Evolutionary conservation across 768 basidiomycete genomes (phyloP).

Genomic region (Boletus patriciae): DNA sequence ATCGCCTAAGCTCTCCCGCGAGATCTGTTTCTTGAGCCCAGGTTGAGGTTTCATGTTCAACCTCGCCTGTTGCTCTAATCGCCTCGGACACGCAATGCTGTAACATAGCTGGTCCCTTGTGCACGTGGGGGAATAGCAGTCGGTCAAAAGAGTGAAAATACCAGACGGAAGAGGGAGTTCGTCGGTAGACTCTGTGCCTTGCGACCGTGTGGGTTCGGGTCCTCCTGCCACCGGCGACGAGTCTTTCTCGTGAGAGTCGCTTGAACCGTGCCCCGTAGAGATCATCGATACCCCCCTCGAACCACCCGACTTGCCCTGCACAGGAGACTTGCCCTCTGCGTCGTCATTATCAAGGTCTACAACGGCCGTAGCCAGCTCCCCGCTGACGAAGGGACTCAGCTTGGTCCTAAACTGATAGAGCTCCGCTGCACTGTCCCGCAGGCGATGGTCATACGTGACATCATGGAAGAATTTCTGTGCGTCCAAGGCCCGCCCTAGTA

Average conservation of each 20-base stretch:
- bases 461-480: constrained; percentile 99
- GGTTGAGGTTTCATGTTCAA: constrained; percentile 94
- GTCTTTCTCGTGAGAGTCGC: constrained; percentile 37
- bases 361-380: constrained; percentile 50
- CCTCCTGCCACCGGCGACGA: constrained; percentile 28
- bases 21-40: constrained; percentile 82
- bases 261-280: constrained; percentile 35
- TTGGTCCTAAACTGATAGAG: constrained; percentile 91
- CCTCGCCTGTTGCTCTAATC: constrained; percentile 91
- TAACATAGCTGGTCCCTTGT: constrained; percentile 94
- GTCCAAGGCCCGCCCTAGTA: constrained; percentile 94
- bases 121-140: constrained; percentile 98
- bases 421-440: constrained; percentile 85
- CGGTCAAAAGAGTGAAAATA: constrained; percentile 93
- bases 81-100: constrained; percentile 91
- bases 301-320: constrained; percentile 20
- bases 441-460: constrained; percentile 96
- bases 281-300: constrained; percentile 24
- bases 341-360: constrained; percentile 39
- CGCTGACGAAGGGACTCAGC: constrained; percentile 82
- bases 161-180: constrained; percentile 81
- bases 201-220: constrained; percentile 27
- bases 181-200: constrained; percentile 50
- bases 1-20: constrained; percentile 78
- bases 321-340: constrained; percentile 31